Percentiles rank a stretch among this genome's conserved stretches.
These are phyloP conservation scores for Citrus maxima DNA, from an alignment of 345 rosid species.

Conservation along the genomic window DNA sequence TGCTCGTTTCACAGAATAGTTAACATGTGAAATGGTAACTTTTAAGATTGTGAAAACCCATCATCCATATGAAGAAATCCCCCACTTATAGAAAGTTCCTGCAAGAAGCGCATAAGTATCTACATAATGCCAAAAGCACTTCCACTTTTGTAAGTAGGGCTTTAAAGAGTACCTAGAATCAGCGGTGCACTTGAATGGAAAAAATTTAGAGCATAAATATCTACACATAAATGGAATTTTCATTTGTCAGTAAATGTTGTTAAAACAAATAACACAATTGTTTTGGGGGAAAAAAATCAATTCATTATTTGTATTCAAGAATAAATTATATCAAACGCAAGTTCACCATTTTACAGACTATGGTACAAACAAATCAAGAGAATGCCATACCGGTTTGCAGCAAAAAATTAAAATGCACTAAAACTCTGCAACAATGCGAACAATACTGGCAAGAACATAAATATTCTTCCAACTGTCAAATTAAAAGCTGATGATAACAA, in stretches of 20 bases:
- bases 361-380: slow-evolving; percentile 28
- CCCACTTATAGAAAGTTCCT: too few species aligned
- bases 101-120: too few species aligned
- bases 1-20: too few species aligned
- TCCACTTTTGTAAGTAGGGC: too few species aligned
- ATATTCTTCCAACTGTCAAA: slow-evolving; percentile 15
- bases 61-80: too few species aligned
- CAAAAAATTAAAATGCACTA: slow-evolving; percentile 19
- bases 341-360: slow-evolving; percentile 12
- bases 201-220: too few species aligned
- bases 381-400: slow-evolving; percentile 19
- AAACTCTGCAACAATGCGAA: slow-evolving; percentile 34
- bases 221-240: too few species aligned
- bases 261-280: not conserved
- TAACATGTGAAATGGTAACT: too few species aligned
- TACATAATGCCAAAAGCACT: too few species aligned
- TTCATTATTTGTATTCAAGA: not conserved
- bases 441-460: slow-evolving; percentile 30
- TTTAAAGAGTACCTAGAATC: too few species aligned
- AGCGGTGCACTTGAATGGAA: too few species aligned
- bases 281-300: not conserved
- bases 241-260: not conserved
- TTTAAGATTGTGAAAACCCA: too few species aligned
- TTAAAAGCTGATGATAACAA: slow-evolving; percentile 37
- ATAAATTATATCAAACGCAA: slow-evolving; percentile 13